phyloP scores from a whole-genome alignment of 352 stramenopile species.

The Phytophthora pisi region DNA sequence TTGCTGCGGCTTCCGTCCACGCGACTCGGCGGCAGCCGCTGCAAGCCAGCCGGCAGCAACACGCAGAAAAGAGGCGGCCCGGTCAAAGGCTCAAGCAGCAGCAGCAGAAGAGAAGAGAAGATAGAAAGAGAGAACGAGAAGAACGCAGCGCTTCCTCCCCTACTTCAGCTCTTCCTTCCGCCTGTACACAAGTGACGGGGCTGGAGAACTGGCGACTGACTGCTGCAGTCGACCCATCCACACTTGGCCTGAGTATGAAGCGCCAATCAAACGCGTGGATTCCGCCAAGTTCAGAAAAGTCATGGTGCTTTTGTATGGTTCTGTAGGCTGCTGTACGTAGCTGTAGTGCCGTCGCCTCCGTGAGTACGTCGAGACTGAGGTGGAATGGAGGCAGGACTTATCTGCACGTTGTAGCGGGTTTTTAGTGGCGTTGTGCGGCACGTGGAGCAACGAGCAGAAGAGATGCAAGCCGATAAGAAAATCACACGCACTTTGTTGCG shows the following conservation, averaged over 20 bases:
- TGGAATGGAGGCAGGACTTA: not conserved
- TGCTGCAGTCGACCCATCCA: slow-evolving; percentile 14
- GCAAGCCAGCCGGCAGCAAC: slow-evolving; percentile 20
- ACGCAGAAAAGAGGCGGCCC: slow-evolving; percentile 17
- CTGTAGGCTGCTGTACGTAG: too few relatives aligned
- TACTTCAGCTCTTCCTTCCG: not conserved
- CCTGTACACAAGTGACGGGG: not conserved
- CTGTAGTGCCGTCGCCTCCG: too few relatives aligned
- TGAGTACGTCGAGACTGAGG: not conserved
- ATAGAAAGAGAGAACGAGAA: not conserved
- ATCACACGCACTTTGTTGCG: too few relatives aligned
- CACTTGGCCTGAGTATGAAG: not conserved
- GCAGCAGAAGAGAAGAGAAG: not conserved
- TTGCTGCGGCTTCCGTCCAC: slow-evolving; percentile 7
- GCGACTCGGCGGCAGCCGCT: slow-evolving; percentile 12
- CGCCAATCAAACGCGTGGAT: not conserved
- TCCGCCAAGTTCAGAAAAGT: not conserved
- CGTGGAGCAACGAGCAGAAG: slow-evolving; percentile 4
- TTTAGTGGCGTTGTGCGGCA: not conserved
- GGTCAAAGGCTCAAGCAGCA: not conserved
- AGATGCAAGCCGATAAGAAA: not conserved
- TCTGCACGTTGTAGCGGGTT: not conserved
- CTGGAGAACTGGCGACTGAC: slow-evolving; percentile 2
- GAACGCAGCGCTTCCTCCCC: not conserved
- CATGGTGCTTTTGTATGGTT: not conserved